phyloP scores from a whole-genome alignment of 2,329 filamentous ascomycete genomes.

The Tolypocladium ovalisporum region DNA sequence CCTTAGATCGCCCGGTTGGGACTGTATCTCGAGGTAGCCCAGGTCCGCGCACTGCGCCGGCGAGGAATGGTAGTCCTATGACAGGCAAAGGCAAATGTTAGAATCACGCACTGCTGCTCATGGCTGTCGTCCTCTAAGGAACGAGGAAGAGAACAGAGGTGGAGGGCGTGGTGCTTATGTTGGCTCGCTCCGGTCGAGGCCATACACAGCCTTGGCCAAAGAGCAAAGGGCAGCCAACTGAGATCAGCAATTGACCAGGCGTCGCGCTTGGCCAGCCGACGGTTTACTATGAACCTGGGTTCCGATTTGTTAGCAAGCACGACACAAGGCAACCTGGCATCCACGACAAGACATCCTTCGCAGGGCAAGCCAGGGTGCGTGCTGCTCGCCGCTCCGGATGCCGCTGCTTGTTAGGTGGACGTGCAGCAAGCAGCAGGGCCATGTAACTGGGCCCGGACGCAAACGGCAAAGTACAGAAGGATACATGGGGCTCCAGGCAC shows the following conservation, averaged over 20 bases:
- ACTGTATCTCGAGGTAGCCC: slow-evolving; percentile 42
- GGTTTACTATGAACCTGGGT: slow-evolving; percentile 1
- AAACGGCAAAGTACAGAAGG: slow-evolving; percentile 11
- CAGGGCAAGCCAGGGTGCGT: slow-evolving; percentile 4
- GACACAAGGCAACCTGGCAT: not conserved
- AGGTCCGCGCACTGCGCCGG: slow-evolving; percentile 33
- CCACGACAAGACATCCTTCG: slow-evolving; percentile 8
- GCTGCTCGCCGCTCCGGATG: slow-evolving; percentile 6
- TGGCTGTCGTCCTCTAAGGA: not conserved
- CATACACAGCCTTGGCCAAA: not conserved
- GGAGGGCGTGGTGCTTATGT: not conserved
- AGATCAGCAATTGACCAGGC: not conserved
- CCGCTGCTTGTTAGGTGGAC: slow-evolving; percentile 8
- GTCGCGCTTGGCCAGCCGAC: not conserved
- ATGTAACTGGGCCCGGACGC: slow-evolving; percentile 7
- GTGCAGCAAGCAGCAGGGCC: slow-evolving; percentile 6
- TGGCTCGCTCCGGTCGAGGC: not conserved
- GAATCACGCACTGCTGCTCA: slow-evolving; percentile 4
- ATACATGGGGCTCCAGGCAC: slow-evolving; percentile 10
- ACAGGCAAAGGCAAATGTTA: slow-evolving; percentile 13
- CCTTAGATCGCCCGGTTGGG: slow-evolving; percentile 42
- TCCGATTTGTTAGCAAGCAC: slow-evolving; percentile 3
- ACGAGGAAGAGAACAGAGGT: not conserved
- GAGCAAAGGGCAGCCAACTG: not conserved
- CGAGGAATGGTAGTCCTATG: slow-evolving; percentile 46